These are phyloP conservation scores for Ulmus americana DNA, from an alignment of 331 rosid species.

Conservation along the genomic window DNA sequence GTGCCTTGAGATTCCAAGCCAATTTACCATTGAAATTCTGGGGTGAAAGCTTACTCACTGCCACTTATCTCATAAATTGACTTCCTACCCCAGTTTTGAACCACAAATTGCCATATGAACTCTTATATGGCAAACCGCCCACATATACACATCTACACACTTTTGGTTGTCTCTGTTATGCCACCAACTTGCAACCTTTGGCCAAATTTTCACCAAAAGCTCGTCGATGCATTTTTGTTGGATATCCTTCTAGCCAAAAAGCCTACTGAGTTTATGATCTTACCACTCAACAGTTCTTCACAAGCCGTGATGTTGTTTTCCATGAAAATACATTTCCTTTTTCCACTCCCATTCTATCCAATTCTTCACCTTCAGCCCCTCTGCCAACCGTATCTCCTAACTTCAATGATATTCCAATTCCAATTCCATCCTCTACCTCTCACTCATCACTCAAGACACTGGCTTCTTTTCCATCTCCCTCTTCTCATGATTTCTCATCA, in stretches of 20 bases:
- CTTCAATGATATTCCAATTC: neutral
- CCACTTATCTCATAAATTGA: neutral
- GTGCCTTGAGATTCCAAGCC: neutral
- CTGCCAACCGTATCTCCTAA: neutral
- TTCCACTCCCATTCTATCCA: neutral
- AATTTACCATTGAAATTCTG: neutral
- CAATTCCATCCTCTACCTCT: neutral
- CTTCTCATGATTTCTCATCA: neutral
- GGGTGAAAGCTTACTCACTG: neutral
- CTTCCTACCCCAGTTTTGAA: neutral
- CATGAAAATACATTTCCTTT: neutral
- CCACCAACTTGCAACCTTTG: neutral
- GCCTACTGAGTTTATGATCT: neutral
- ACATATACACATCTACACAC: neutral
- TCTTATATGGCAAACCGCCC: neutral
- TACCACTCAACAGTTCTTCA: neutral
- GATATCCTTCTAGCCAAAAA: neutral
- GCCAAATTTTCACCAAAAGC: neutral
- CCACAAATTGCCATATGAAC: neutral
- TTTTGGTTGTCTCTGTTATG: neutral
- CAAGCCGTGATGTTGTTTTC: neutral
- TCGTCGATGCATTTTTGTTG: neutral
- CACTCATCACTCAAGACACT: neutral
- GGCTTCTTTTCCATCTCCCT: neutral
- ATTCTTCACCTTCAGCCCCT: no score